These are phyloP conservation scores for Boletus coccyginus DNA, from an alignment of 768 basidiomycete genomes.

Conservation along the genomic window DNA sequence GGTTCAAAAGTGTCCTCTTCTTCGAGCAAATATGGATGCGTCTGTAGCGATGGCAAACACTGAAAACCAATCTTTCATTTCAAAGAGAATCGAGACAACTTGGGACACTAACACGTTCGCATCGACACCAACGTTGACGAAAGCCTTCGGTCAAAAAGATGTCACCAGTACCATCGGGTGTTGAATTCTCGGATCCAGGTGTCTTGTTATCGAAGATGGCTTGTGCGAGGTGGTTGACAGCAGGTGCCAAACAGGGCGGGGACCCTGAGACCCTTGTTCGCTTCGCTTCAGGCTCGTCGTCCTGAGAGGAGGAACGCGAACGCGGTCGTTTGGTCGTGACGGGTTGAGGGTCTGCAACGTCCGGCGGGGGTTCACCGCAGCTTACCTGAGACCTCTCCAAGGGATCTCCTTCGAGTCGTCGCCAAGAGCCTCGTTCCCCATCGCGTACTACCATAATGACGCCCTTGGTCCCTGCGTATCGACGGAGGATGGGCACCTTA, in stretches of 20 bases:
- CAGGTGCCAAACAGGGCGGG: slow-evolving; percentile 55
- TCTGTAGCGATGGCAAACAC: slow-evolving; percentile 58
- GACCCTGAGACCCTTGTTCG: slow-evolving; percentile 38
- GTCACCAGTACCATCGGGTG: slow-evolving; percentile 58
- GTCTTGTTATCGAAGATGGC: slow-evolving; percentile 34
- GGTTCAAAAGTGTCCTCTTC: slow-evolving; percentile 86
- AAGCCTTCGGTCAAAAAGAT: slow-evolving; percentile 74
- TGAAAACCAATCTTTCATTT: slow-evolving; percentile 27
- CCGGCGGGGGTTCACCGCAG: slow-evolving; percentile 14
- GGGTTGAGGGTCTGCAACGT: slow-evolving; percentile 26
- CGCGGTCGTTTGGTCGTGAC: slow-evolving; percentile 44
- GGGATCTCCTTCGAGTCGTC: slow-evolving; percentile 37
- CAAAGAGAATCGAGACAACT: not conserved
- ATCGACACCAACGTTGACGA: slow-evolving; percentile 78
- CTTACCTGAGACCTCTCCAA: not conserved
- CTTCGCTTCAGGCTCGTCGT: slow-evolving; percentile 42
- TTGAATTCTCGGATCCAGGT: slow-evolving; percentile 14
- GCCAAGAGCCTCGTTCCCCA: slow-evolving; percentile 48
- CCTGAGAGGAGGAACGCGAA: slow-evolving; percentile 22
- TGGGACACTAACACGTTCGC: slow-evolving; percentile 45
- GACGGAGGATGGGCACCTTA: slow-evolving; percentile 48
- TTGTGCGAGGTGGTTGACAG: slow-evolving; percentile 44
- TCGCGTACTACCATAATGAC: slow-evolving; percentile 66
- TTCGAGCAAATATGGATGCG: slow-evolving; percentile 59
- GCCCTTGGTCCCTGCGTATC: slow-evolving; percentile 68